Conservation (phyloP, 495 filamentous ascomycete species). For the Niebla homalea region DNA sequence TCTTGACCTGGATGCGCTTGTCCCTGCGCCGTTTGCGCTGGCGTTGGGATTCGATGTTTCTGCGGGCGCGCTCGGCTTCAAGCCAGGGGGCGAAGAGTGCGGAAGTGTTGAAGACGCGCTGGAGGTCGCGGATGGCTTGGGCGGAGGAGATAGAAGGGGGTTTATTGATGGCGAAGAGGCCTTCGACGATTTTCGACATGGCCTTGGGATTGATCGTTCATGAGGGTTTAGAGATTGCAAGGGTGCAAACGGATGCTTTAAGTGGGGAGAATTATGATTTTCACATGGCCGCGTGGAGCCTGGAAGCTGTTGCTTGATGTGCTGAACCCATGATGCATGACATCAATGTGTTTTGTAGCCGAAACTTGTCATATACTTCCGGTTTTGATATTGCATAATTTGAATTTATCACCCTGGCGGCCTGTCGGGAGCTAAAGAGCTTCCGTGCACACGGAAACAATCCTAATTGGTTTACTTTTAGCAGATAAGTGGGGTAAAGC, state of each 20-base stretch:
- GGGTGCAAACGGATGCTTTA: too few relatives aligned
- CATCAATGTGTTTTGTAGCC: too few relatives aligned
- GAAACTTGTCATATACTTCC: too few relatives aligned
- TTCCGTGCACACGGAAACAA: too few relatives aligned
- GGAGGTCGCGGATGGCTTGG: constrained; percentile 73
- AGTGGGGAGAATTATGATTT: too few relatives aligned
- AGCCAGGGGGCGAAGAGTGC: constrained; percentile 62
- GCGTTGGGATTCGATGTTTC: constrained; percentile 37
- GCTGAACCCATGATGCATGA: too few relatives aligned
- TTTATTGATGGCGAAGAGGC: constrained; percentile 85
- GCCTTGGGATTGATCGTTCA: constrained; percentile 30
- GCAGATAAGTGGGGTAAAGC: too few relatives aligned
- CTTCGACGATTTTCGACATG: constrained; percentile 46
- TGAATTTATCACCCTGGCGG: too few relatives aligned
- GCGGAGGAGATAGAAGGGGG: constrained; percentile 72
- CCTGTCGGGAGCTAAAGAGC: too few relatives aligned
- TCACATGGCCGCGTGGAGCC: background rate
- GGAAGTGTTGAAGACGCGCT: constrained; percentile 71
- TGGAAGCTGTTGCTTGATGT: background rate
- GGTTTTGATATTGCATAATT: too few relatives aligned
- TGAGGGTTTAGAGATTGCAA: background rate
- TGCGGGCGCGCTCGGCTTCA: constrained; percentile 36
- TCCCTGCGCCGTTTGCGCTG: constrained; percentile 40
- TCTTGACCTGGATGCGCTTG: constrained; percentile 59
- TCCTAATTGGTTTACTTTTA: too few relatives aligned